Evolutionary conservation across 805 yeast genomes (phyloP), one percentile per base, ranked within the genome.

Genomic region (Scheffersomyces amazonensis): DNA sequence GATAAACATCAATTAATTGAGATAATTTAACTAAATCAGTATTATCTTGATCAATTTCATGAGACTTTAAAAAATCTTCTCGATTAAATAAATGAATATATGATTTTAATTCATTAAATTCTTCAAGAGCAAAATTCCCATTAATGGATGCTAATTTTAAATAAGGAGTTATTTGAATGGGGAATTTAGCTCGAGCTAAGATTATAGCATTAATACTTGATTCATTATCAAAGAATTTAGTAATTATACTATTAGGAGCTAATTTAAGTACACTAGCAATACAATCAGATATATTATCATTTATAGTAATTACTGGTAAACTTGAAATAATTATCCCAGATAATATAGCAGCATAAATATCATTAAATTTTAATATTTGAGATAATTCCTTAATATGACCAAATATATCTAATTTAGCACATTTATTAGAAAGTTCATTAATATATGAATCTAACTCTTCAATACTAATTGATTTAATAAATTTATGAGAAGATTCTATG

Each of bases 161-260:
- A 41, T 81, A 80, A 1, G 91, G 81, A 2, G 72, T 56, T 13
- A 87, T 56, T 2, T 79, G 61, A 24, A 72, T 67, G 0, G 98
- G 98, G 43, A 87, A 75, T 52, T 90, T 88, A 0, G 93, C 83
- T 43, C 82, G 71, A 1, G 87, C 62, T 19, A 87, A 54, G 12
- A 76, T 64, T 21, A 81, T 51, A 3, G 72, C 54, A 35, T 70
- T 68, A 16, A 63, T 62, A 0, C 75, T 66, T 1, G 67, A 58
- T n/a, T 68, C 67, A 37, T 69, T 62, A 2, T 60, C 55, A 46
- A 78, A 80, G 46, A 80, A 76, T 12, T 51, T 54, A 41, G 64
- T 69, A 10, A 71, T 58, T 1, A 72, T 59, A 29, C 67, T 55
- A 29, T 67, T 66, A 1, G 83, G 79, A 29, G 75, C 71, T 19